Base-by-base conservation (phyloP, 2,329 filamentous ascomycete species). In the Nannizzia gypsea region DNA sequence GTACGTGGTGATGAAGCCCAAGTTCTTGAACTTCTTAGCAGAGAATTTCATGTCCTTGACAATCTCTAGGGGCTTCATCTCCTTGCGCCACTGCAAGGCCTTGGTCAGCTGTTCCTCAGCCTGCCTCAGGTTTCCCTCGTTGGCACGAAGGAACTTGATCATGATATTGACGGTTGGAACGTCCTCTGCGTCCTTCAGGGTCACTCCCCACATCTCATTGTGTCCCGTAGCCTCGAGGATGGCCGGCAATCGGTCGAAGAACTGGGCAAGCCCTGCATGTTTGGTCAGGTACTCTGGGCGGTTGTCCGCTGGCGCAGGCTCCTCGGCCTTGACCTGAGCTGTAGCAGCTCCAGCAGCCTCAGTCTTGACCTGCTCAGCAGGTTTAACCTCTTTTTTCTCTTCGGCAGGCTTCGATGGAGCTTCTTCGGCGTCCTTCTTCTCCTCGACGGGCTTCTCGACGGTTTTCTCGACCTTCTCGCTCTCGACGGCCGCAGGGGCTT, bases 131-230 rank as follows among this genome's bases (percentile, higher is more conserved):
- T 95, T 85, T 63, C 86, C 85, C 63, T 85, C 84, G 72, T 96
- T 96, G 71, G 91, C 92, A 66, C 91, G 89, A 60, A 97, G 82
- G 76, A 91, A 96, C 78, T 96, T 97, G 71, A 95, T 90, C 56
- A 96, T 79, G 57, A 96, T 83, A 67, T 96, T 85, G 70, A 88
- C 86, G 55, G 88, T 90, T 59, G 88, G 88, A 58, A 91, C 80
- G 67, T 90, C 80, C 44, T 75, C 67, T 59, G 66, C 67, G 60
- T 70, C 67, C 61, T 72, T 70, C 56, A 96, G 82, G 34, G 81
- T 77, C 59, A 96, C 84, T 56, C 91, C 91, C 84, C 91, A 97
- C 80, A 96, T 88, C 78, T 96, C 90, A 57, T 76, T 76, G 73
- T 95, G 81, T 15, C 75, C 79, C 57, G 82, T 76, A 61, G 79